Base-by-base conservation (phyloP, 2,329 filamentous ascomycete species). In the Arthrocladium fulminans region DNA sequence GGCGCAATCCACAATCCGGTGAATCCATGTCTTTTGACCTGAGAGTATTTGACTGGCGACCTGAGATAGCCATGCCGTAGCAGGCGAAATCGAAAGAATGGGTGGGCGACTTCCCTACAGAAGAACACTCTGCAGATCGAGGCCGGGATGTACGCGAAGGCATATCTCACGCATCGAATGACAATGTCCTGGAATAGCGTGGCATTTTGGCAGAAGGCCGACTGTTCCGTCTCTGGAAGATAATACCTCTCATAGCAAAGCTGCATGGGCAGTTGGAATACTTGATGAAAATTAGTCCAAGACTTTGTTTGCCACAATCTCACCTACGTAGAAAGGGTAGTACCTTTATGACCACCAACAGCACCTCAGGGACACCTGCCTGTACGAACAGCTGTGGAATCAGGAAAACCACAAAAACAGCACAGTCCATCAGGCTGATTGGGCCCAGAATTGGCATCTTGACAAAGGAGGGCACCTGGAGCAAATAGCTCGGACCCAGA, bases 121-220 rank as follows among this genome's bases (percentile, higher is more conserved):
- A 92, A 87, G 71, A 92, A 90, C 13, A 89, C 80, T 32, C 82
- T 75, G 3, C 81, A 82, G 22, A 90, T 76, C 27, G 69, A 72
- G 7, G 83, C 74, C 2, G 83, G 82, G 54, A 90, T 79, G 52
- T 78, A 76, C 22, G 80, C 77, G 61, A 90, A 90, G 12, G 83
- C 84, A 71, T 85, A 88, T 46, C 84, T 76, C 29, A 92, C 84
- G 60, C 83, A 88, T 51, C 84, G 76, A 50, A 90, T 75, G 42
- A 88, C 84, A 37, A 88, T 64, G 60, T 89, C 84, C 63, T 90
- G 85, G 60, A 89, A 90, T 1, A 78, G 67, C 2, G 81, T 80
- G n/a, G 84, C 79, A 47, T 74, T 73, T 56, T 75, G 79, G n/a
- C 83, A 76, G 56, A 88, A 88, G 1, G 77, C 74, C 4, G 78